phyloP scores from a whole-genome alignment of 441 rosid genomes.

The Mallotus repandus region DNA sequence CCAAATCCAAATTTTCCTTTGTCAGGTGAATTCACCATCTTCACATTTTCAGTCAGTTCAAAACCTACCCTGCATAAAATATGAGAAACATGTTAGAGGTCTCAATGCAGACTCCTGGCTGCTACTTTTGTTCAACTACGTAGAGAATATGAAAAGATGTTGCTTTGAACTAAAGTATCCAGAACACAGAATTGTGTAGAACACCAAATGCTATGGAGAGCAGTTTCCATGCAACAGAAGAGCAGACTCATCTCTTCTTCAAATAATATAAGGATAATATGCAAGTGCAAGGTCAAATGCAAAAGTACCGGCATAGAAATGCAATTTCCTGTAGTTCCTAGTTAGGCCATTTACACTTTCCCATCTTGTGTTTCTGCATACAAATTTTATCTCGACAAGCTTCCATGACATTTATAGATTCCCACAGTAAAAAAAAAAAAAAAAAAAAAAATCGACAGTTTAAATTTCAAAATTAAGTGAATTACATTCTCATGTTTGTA shows the following conservation, averaged over 20 bases:
- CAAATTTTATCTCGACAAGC: not conserved
- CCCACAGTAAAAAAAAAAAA: not conserved
- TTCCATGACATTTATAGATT: not conserved
- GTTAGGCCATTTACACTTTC: not conserved
- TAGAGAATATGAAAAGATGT: not conserved
- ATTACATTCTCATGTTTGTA: not conserved
- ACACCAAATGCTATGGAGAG: not conserved
- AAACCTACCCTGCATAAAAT: slow-evolving; percentile 43
- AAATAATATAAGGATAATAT: no score
- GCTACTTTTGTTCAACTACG: not conserved
- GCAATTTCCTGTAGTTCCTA: not conserved
- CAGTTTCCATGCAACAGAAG: not conserved
- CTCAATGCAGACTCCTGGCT: not conserved
- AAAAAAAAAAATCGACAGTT: not conserved
- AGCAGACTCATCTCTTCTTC: not conserved
- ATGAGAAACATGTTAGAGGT: not conserved
- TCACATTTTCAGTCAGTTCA: slow-evolving; percentile 37
- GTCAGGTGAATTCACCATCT: slow-evolving; percentile 42
- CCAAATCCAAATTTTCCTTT: slow-evolving; percentile 25
- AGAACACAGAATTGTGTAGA: not conserved
- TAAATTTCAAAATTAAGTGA: not conserved
- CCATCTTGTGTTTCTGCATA: not conserved
- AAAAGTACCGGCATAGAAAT: not conserved
- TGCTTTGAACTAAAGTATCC: not conserved
- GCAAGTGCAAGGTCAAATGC: not conserved